phyloP scores from a whole-genome alignment of 2,329 filamentous ascomycete genomes.

The Epichloe elymi region DNA sequence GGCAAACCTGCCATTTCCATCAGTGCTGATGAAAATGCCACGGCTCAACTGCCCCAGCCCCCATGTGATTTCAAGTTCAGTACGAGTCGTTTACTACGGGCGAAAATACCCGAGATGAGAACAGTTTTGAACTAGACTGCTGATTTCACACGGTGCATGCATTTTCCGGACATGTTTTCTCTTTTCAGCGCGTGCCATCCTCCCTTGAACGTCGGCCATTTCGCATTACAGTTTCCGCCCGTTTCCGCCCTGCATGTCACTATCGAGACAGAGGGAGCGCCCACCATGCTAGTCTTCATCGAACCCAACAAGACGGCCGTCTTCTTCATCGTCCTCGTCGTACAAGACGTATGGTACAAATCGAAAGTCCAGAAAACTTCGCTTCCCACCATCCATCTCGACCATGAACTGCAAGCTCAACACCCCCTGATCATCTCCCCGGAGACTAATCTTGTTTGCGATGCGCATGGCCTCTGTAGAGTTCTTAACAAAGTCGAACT shows the following conservation, averaged over 20 bases:
- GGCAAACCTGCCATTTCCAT: not conserved
- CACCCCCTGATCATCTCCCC: constrained; percentile 74
- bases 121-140: no score
- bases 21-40: not conserved
- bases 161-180: no score
- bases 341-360: constrained; percentile 62
- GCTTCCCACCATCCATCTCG: constrained; percentile 57
- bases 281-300: constrained; percentile 4
- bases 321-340: constrained; percentile 25
- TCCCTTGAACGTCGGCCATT: not conserved
- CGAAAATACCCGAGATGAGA: not conserved
- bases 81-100: not conserved
- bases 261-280: not conserved
- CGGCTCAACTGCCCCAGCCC: not conserved
- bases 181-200: not conserved
- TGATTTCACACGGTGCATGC: no score
- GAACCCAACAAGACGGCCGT: not conserved
- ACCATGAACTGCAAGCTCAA: constrained; percentile 95
- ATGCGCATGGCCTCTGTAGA: constrained; percentile 86
- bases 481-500: constrained; percentile 74
- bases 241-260: not conserved
- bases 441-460: constrained; percentile 81
- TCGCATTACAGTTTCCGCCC: no score
- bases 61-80: not conserved
- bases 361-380: constrained; percentile 70